These are phyloP conservation scores for Calonectria pseudoreteaudii DNA, from an alignment of 2,329 filamentous ascomycete species.

Conservation along the genomic window DNA sequence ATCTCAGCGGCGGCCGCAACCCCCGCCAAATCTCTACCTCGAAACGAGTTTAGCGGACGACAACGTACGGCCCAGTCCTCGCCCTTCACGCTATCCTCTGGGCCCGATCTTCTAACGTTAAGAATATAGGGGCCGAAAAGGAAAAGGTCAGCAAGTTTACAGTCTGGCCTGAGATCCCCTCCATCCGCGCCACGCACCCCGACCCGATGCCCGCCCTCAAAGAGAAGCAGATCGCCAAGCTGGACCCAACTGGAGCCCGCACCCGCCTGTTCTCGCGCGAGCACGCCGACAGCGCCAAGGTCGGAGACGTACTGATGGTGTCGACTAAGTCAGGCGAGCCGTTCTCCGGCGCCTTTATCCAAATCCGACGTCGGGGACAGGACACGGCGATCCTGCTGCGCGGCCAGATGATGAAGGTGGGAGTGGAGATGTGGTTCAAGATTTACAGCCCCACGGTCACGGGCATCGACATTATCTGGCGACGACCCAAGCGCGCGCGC, in stretches of 20 bases:
- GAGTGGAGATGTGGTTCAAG: constrained; percentile 98
- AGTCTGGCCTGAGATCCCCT: constrained; percentile 67
- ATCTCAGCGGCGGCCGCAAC: constrained; percentile 56
- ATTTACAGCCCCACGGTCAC: constrained; percentile 90
- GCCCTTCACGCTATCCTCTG: neutral
- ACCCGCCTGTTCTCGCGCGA: constrained; percentile 82
- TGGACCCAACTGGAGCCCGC: constrained; percentile 88
- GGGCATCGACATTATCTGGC: constrained; percentile 93
- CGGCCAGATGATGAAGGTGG: constrained; percentile 86
- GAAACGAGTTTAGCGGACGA: constrained; percentile 45
- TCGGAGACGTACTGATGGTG: constrained; percentile 92
- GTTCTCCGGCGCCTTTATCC: constrained; percentile 89
- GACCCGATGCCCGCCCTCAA: constrained; percentile 78
- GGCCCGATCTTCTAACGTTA: constrained; percentile 26
- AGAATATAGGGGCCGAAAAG: constrained; percentile 47
- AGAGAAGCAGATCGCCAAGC: constrained; percentile 74
- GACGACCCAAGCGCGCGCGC: constrained; percentile 84
- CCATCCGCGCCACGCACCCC: constrained; percentile 66
- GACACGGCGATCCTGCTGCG: constrained; percentile 90
- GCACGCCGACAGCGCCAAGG: constrained; percentile 82
- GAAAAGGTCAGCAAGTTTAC: constrained; percentile 57
- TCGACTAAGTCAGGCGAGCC: constrained; percentile 85
- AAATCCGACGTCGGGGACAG: constrained; percentile 86
- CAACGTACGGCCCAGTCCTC: constrained; percentile 47
- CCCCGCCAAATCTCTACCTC: constrained; percentile 34